A percentile compares a stretch with the other conserved stretches of the same genome.
Conservation (phyloP, 2,329 filamentous ascomycete genomes). For the Fusarium chaquense region DNA sequence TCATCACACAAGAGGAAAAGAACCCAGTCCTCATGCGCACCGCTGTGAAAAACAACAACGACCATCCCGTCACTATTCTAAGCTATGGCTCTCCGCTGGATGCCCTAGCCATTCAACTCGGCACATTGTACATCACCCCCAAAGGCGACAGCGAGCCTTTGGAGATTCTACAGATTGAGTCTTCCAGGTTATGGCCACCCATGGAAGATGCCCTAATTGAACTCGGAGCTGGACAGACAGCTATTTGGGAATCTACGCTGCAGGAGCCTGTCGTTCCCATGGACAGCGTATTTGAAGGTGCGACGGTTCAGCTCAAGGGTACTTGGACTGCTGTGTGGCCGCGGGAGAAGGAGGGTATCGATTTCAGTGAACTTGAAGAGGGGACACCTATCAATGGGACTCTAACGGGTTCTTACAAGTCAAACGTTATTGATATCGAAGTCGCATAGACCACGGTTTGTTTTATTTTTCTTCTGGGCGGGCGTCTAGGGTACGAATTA, state of each 20-base stretch:
- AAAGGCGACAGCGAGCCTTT: slow-evolving; percentile 51
- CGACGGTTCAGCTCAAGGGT: slow-evolving; percentile 53
- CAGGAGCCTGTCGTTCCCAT: slow-evolving; percentile 53
- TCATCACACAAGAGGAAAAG: slow-evolving; percentile 50
- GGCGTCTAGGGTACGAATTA: slow-evolving; percentile 14
- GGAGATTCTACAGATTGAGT: slow-evolving; percentile 53
- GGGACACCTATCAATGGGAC: slow-evolving; percentile 34
- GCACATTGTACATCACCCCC: slow-evolving; percentile 56
- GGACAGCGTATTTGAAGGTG: slow-evolving; percentile 50
- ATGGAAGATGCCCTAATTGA: slow-evolving; percentile 54
- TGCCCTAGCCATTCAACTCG: slow-evolving; percentile 55
- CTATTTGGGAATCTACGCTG: slow-evolving; percentile 53
- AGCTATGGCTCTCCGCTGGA: slow-evolving; percentile 62
- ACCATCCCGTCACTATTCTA: slow-evolving; percentile 56
- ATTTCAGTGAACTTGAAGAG: slow-evolving; percentile 36
- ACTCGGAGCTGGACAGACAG: slow-evolving; percentile 54
- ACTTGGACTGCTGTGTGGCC: slow-evolving; percentile 53
- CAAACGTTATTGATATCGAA: slow-evolving; percentile 38
- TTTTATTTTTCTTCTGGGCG: not conserved
- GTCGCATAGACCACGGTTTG: slow-evolving; percentile 6
- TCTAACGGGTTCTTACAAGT: slow-evolving; percentile 40
- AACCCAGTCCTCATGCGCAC: slow-evolving; percentile 54
- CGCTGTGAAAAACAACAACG: slow-evolving; percentile 56
- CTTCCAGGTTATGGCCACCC: slow-evolving; percentile 58
- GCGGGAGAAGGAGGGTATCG: slow-evolving; percentile 42